phyloP scores from a whole-genome alignment of 768 basidiomycete species.

The Mycena belliarum region DNA sequence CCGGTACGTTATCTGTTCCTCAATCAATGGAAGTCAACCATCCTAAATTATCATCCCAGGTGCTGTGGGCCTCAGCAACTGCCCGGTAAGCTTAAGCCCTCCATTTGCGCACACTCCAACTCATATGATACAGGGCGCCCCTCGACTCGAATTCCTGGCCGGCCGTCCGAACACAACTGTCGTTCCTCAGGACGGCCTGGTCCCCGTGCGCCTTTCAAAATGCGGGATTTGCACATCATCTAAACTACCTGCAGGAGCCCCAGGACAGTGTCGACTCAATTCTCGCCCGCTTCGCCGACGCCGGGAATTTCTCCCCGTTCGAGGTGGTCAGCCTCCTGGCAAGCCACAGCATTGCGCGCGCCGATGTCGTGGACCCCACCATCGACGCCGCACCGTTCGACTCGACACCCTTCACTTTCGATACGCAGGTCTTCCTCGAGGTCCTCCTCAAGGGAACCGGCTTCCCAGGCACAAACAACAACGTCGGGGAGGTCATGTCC shows the following conservation, averaged over 20 bases:
- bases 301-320: constrained; percentile 24
- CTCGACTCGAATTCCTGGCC: constrained; percentile 31
- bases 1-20: not conserved
- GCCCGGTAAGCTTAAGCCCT: constrained; percentile 23
- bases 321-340: constrained; percentile 30
- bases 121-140: constrained; percentile 24
- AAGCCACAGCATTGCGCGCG: constrained; percentile 29
- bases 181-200: constrained; percentile 23
- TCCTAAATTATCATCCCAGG: constrained; percentile 21
- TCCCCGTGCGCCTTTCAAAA: constrained; percentile 11
- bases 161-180: constrained; percentile 28
- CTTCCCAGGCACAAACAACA: constrained; percentile 21
- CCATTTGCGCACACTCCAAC: not conserved
- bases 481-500: constrained; percentile 35
- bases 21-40: not conserved
- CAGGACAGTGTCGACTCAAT: constrained; percentile 27
- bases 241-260: not conserved
- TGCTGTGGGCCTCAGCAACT: constrained; percentile 33
- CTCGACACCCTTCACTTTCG: constrained; percentile 34
- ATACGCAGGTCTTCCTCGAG: constrained; percentile 40
- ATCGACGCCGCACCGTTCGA: constrained; percentile 37
- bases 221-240: not conserved
- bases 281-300: constrained; percentile 28
- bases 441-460: constrained; percentile 27
- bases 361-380: constrained; percentile 29